These are phyloP conservation scores for Dactylellina drechsleri DNA, from an alignment of 2,329 filamentous ascomycete genomes.

Conservation along the genomic window DNA sequence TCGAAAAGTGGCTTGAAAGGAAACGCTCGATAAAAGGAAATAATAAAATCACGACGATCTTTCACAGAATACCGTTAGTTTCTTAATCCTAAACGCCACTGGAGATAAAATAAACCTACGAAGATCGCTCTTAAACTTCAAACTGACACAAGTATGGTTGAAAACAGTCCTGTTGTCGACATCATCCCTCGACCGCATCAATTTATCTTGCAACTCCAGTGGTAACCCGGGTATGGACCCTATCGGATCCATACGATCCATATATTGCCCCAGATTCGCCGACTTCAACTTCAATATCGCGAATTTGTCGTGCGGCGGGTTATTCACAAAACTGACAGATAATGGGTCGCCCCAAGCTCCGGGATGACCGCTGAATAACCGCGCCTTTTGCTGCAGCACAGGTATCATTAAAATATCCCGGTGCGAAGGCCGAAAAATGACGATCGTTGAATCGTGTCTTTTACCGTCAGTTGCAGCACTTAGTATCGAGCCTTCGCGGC, in stretches of 20 bases:
- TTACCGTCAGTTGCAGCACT: slow-evolving; percentile 1
- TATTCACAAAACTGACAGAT: slow-evolving; percentile 37
- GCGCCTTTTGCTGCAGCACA: slow-evolving; percentile 27
- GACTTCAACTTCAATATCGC: slow-evolving; percentile 26
- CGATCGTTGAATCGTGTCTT: slow-evolving; percentile 30
- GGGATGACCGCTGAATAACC: slow-evolving; percentile 19
- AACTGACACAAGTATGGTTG: slow-evolving; percentile 37
- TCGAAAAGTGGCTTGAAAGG: slow-evolving; percentile 33
- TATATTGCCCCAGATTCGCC: not conserved
- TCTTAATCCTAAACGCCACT: not conserved
- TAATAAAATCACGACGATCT: slow-evolving; percentile 37
- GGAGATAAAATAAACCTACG: slow-evolving; percentile 9
- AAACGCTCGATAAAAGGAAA: slow-evolving; percentile 24
- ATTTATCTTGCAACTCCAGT: slow-evolving; percentile 23
- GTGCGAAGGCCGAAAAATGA: slow-evolving; percentile 40
- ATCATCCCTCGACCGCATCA: slow-evolving; percentile 33
- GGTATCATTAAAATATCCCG: slow-evolving; percentile 38
- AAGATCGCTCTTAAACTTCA: slow-evolving; percentile 33
- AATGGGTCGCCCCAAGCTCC: slow-evolving; percentile 24
- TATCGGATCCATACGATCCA: slow-evolving; percentile 33
- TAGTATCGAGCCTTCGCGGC: slow-evolving; percentile 38
- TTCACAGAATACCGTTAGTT: not conserved
- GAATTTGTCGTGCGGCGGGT: slow-evolving; percentile 42
- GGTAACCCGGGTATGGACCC: slow-evolving; percentile 26
- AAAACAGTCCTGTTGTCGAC: slow-evolving; percentile 36